Evolutionary conservation across 352 stramenopile genomes (phyloP).

Genomic region (Phytophthora hybrid): DNA sequence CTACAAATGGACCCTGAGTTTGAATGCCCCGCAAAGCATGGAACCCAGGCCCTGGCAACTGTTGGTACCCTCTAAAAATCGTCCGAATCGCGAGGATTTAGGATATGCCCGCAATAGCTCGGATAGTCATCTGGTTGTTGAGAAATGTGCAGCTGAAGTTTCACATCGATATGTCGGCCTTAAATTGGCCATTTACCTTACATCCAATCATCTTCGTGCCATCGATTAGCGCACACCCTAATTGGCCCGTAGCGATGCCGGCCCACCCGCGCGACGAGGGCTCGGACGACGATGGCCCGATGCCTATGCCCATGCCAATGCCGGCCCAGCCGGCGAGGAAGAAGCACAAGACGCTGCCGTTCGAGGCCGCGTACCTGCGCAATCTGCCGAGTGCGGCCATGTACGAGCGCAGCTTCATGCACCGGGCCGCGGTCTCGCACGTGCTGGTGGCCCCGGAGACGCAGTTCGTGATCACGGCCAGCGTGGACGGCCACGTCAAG

Average conservation of each 20-base stretch:
- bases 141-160: no score
- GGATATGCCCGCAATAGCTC: no score
- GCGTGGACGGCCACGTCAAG: slow-evolving; percentile 97
- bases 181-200: no score
- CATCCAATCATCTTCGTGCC: background rate
- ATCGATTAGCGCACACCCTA: background rate
- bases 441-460: slow-evolving; percentile 90
- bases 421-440: slow-evolving; percentile 95
- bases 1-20: no score
- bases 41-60: no score
- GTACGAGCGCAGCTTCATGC: slow-evolving; percentile 98
- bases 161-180: no score
- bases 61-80: no score
- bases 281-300: slow-evolving; percentile 62
- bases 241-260: slow-evolving; percentile 4
- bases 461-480: slow-evolving; percentile 97
- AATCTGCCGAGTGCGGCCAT: slow-evolving; percentile 91
- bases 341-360: slow-evolving; percentile 51
- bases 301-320: slow-evolving; percentile 71
- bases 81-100: no score
- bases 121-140: no score
- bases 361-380: slow-evolving; percentile 79
- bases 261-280: slow-evolving; percentile 29
- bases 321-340: slow-evolving; percentile 56
- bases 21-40: no score